Evolutionary conservation across 2,329 filamentous ascomycete genomes (phyloP), one percentile per base, ranked within the genome.

Genomic region (Akanthomyces lecanii): DNA sequence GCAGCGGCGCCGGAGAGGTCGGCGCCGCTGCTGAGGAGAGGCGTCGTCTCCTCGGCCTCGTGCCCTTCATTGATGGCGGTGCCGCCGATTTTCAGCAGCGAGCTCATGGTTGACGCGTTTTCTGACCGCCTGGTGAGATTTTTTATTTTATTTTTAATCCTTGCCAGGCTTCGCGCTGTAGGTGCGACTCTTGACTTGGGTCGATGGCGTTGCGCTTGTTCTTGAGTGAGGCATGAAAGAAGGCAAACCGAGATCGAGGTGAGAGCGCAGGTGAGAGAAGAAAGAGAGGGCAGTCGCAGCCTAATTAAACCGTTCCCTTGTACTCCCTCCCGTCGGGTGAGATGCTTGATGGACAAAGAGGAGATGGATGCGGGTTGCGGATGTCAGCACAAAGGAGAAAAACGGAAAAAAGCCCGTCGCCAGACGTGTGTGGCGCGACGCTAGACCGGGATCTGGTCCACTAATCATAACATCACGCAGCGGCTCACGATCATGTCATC

Each of bases 21-120:
- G 25, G 59, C 16, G 18, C 38, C 48, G 25, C 11, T 18, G 47
- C 12, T 1, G 51, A 61, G 50, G 21, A 61, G 59, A 14, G 59
- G 59, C 28, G 59, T 61, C 16, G 59, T 48, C 23, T 61, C 59
- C 14, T 61, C 21, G n/a, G 28, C 50, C 6, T 45, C 38, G 58
- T 5, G 38, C 11, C 18, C 18, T 16, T 14, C 14, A 14, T 28
- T 11, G 57, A 5, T 28, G 38, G 47, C 48, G 4, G 12, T 4
- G 23, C 36, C n/a, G 38, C 36, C 25, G 3, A 38, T 14, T 25
- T 33, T 18, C n/a, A 14, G 47, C 40, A 23, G 30, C 30, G 50
- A 14, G 28, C 33, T 51, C 56, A 59, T 59, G 14, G 6, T 12
- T 21, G 21, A 25, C 18, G 44, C 18, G 21, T 23, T 10, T 47